Base-by-base conservation (phyloP, 768 basidiomycete species). In the Tephrocybe sp. region DNA sequence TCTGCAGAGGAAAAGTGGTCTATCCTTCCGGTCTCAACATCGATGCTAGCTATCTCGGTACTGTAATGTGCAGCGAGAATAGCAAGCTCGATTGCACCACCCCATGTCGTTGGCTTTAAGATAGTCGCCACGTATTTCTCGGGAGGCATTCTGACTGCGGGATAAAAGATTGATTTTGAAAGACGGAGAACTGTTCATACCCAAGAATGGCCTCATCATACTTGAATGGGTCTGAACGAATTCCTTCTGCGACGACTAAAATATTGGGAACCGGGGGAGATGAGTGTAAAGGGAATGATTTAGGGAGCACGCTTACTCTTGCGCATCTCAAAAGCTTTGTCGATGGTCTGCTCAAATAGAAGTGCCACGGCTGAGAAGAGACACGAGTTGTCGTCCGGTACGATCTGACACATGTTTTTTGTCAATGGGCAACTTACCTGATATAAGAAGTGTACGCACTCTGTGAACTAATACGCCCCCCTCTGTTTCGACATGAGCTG, bases 361-460 rank as follows among this genome's bases (percentile, higher is more conserved):
- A 96, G 71, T 13, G 89, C 91, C 39, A 92, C 74, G 2, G 93
- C 84, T 3, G 88, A 88, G 72, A 98, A 98, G 26, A 98, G 73
- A 66, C 96, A 98, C 1, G 92, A 89, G 61, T 98, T 98, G 69
- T 98, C 96, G 62, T 98, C 96, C n/a, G 94, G 95, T 14, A 96
- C 92, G 49, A 93, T 33, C 55, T 40, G 31, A 16, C 5, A 55
- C 32, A 20, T 22, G 23, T 12, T 41, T 26, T 31, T 49, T 33
- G 19, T 9, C 23, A 31, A 41, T 13, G 43, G 26, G 33, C 1
- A 5, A 12, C 11, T 22, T 1, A 30, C n/a, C 19, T 40, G 32
- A 32, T 40, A 34, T 12, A 30, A 13, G 41, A 17, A 22, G n/a
- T 2, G 5, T 11, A 53, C 68, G 16, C 62, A 90, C 91, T 53